Conservation (phyloP, 495 filamentous ascomycete species). For the Talaromyces wortmannii region DNA sequence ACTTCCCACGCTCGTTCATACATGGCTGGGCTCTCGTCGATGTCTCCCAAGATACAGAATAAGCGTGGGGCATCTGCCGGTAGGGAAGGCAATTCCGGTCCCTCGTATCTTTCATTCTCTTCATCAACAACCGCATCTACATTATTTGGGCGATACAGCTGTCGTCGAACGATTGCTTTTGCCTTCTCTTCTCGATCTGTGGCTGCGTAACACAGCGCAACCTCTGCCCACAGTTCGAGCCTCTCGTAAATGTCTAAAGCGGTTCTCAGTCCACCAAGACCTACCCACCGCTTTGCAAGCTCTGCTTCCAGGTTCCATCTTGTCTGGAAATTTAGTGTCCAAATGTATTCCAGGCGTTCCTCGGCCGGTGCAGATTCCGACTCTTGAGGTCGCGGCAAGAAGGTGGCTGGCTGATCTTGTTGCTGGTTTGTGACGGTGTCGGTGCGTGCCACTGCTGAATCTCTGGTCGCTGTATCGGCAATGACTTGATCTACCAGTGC, state of each 20-base stretch:
- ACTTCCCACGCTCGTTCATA: slow-evolving; percentile 89
- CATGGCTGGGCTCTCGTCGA: slow-evolving; percentile 63
- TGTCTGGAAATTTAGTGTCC: slow-evolving; percentile 73
- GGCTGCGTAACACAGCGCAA: slow-evolving; percentile 78
- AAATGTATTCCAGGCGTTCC: slow-evolving; percentile 76
- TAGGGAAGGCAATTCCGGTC: slow-evolving; percentile 57
- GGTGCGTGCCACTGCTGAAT: slow-evolving; percentile 17
- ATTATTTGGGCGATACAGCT: slow-evolving; percentile 62
- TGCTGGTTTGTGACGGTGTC: slow-evolving; percentile 1
- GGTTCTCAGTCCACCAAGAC: slow-evolving; percentile 76
- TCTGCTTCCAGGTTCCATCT: slow-evolving; percentile 93
- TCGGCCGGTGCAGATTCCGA: slow-evolving; percentile 69
- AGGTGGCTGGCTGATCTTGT: slow-evolving; percentile 49
- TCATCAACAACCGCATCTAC: slow-evolving; percentile 23
- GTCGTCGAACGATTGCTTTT: slow-evolving; percentile 60
- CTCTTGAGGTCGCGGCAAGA: slow-evolving; percentile 72
- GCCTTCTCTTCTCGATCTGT: slow-evolving; percentile 83
- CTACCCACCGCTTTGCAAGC: slow-evolving; percentile 83
- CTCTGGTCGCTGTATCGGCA: slow-evolving; percentile 62
- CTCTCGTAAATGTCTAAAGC: slow-evolving; percentile 96
- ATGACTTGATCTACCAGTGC: slow-evolving; percentile 94
- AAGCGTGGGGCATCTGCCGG: slow-evolving; percentile 80
- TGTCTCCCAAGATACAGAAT: slow-evolving; percentile 90
- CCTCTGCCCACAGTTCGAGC: slow-evolving; percentile 91
- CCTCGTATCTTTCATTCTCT: slow-evolving; percentile 52